A percentile compares a stretch with the other conserved stretches of the same genome.
Evolutionary conservation across 2,329 filamentous ascomycete genomes (phyloP).

Genomic region (Epichloe uncinata): DNA sequence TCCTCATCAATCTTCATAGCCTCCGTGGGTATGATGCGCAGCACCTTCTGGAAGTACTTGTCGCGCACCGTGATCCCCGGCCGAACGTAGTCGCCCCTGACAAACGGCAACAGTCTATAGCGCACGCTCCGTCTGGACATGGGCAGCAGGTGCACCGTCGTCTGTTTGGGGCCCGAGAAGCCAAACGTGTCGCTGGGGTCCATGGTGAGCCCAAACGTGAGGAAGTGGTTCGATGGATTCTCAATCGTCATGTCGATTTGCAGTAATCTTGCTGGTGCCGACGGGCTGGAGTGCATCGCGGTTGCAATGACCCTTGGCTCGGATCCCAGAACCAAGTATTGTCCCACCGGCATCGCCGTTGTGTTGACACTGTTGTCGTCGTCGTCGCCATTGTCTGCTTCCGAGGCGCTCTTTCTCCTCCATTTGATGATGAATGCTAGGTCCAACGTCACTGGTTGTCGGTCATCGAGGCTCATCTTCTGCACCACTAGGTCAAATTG

Average conservation of each 20-base stretch:
- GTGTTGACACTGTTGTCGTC: slow-evolving; percentile 33
- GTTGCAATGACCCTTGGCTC: slow-evolving; percentile 74
- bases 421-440: slow-evolving; percentile 65
- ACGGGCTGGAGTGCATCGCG: slow-evolving; percentile 29
- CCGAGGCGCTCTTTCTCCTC: slow-evolving; percentile 40
- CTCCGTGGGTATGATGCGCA: slow-evolving; percentile 68
- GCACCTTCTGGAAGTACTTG: slow-evolving; percentile 83
- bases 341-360: slow-evolving; percentile 62
- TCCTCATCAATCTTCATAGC: slow-evolving; percentile 55
- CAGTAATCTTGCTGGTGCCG: slow-evolving; percentile 22
- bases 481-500: slow-evolving; percentile 62
- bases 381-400: slow-evolving; percentile 8
- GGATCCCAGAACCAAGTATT: slow-evolving; percentile 64
- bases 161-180: slow-evolving; percentile 78
- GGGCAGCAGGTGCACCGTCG: slow-evolving; percentile 68
- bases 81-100: slow-evolving; percentile 52
- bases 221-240: slow-evolving; percentile 86
- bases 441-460: slow-evolving; percentile 60
- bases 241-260: slow-evolving; percentile 57
- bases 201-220: slow-evolving; percentile 87
- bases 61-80: slow-evolving; percentile 70
- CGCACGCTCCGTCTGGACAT: slow-evolving; percentile 60
- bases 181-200: slow-evolving; percentile 87
- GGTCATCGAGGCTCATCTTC: slow-evolving; percentile 71
- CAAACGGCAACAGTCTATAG: slow-evolving; percentile 60